Conservation (phyloP, 257 asterid genomes). For the Mitragyna speciosa region DNA sequence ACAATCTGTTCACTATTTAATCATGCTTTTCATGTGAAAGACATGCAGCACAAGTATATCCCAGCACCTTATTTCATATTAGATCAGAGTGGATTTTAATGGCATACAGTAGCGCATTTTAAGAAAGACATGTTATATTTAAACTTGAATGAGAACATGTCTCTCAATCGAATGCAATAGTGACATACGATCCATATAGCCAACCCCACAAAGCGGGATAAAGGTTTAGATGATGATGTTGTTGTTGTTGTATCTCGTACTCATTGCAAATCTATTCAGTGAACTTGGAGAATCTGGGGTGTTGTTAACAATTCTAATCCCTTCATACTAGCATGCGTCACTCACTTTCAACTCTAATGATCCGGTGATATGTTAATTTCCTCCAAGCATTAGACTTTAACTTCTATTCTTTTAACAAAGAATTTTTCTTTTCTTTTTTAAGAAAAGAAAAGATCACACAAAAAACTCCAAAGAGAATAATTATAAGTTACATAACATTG, state of each 20-base stretch:
- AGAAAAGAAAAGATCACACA: background rate
- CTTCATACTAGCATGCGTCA: background rate
- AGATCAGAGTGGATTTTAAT: background rate
- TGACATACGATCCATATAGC: too few relatives aligned
- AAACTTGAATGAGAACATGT: too few relatives aligned
- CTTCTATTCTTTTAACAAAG: background rate
- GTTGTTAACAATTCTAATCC: background rate
- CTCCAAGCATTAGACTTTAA: background rate
- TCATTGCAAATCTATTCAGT: background rate
- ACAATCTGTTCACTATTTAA: background rate
- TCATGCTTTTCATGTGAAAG: background rate
- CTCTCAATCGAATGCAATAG: too few relatives aligned
- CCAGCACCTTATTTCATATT: background rate
- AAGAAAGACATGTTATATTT: background rate
- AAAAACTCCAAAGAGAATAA: background rate
- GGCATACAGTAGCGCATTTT: background rate
- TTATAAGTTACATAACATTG: too few relatives aligned
- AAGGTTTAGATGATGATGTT: too few relatives aligned
- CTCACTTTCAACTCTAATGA: background rate
- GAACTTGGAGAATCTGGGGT: background rate
- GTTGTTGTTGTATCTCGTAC: background rate
- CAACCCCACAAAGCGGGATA: too few relatives aligned
- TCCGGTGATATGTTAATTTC: background rate
- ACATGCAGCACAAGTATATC: background rate
- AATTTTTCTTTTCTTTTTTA: background rate